These are phyloP conservation scores for Cephalotrichum gorgonifer DNA, from an alignment of 2,329 filamentous ascomycete genomes.

Conservation along the genomic window DNA sequence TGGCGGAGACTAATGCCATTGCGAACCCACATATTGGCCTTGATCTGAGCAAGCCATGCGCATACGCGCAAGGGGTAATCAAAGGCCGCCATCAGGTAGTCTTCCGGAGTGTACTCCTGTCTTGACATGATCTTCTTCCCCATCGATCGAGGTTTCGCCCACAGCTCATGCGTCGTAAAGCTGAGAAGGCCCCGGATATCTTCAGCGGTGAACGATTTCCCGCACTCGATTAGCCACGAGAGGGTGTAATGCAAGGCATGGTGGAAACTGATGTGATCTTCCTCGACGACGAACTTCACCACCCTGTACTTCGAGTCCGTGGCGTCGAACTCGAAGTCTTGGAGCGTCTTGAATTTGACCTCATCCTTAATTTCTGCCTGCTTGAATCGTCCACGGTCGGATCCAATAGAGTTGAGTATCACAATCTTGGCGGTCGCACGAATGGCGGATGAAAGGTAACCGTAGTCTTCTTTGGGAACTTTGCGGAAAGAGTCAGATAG, in stretches of 20 bases:
- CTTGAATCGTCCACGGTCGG: constrained; percentile 77
- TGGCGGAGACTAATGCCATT: constrained; percentile 94
- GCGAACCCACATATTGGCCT: constrained; percentile 95
- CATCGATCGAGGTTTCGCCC: constrained; percentile 52
- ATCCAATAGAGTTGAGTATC: constrained; percentile 80
- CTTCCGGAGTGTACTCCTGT: constrained; percentile 54
- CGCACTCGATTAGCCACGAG: constrained; percentile 91
- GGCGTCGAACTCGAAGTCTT: constrained; percentile 70
- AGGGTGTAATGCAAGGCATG: constrained; percentile 93
- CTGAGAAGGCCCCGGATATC: constrained; percentile 59
- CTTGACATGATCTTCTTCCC: constrained; percentile 46
- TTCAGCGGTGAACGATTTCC: constrained; percentile 60
- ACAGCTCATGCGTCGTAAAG: constrained; percentile 62
- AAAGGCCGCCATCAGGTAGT: constrained; percentile 77
- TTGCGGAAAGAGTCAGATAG: constrained; percentile 79
- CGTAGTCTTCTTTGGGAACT: constrained; percentile 51
- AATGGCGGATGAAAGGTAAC: constrained; percentile 60
- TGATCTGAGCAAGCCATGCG: constrained; percentile 96
- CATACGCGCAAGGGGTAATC: constrained; percentile 90
- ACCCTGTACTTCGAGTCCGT: constrained; percentile 50
- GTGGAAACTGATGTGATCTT: constrained; percentile 91
- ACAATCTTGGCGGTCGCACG: constrained; percentile 68
- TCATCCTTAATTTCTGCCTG: constrained; percentile 83
- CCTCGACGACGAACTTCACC: constrained; percentile 80
- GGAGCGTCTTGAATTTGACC: constrained; percentile 67